Percentiles rank a stretch among this genome's conserved stretches.
Conservation (phyloP, 805 yeast genomes). For the Kuraishia floccosa region DNA sequence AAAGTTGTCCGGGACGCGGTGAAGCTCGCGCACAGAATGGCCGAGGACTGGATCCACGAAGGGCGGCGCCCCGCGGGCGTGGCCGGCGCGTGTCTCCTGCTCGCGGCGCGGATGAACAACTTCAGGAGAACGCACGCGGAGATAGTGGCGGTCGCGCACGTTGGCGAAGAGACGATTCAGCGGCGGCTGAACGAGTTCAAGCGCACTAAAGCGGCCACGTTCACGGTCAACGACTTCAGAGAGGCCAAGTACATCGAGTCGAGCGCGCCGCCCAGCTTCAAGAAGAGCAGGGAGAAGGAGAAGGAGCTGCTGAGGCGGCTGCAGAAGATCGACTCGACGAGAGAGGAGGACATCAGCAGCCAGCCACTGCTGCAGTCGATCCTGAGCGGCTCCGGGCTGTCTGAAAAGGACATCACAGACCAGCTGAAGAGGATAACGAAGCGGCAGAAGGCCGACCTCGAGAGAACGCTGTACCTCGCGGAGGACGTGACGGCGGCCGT, state of each 20-base stretch:
- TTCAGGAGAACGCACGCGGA: conserved; percentile 86
- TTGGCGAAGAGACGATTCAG: conserved; percentile 90
- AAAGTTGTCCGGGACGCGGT: conserved; percentile 84
- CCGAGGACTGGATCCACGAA: conserved; percentile 90
- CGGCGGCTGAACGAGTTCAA: conserved; percentile 82
- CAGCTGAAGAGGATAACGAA: conserved; percentile 17
- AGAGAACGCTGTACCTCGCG: conserved; percentile 6
- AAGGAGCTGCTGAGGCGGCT: conserved; percentile 13
- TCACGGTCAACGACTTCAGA: conserved; percentile 70
- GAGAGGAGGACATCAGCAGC: conserved; percentile 24
- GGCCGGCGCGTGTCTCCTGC: conserved; percentile 89
- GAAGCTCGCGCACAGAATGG: conserved; percentile 80
- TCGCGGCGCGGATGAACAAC: conserved; percentile 97
- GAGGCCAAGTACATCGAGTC: conserved; percentile 27
- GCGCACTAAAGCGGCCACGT: conserved; percentile 57
- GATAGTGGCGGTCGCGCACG: conserved; percentile 89
- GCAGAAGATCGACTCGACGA: conserved; percentile 16
- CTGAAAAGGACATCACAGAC: conserved; percentile 30
- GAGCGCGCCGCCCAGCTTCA: conserved; percentile 78
- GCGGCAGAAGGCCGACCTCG: conserved; percentile 12
- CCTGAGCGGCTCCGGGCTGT: conserved; percentile 28
- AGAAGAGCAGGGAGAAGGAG: conserved; percentile 44
- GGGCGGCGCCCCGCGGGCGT: conserved; percentile 98
- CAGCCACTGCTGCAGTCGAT: conserved; percentile 33
- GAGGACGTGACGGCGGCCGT: conserved; percentile 8